Evolutionary conservation across 164 flowering plant species (phyloP).

Genomic region (Stephania cephalantha): DNA sequence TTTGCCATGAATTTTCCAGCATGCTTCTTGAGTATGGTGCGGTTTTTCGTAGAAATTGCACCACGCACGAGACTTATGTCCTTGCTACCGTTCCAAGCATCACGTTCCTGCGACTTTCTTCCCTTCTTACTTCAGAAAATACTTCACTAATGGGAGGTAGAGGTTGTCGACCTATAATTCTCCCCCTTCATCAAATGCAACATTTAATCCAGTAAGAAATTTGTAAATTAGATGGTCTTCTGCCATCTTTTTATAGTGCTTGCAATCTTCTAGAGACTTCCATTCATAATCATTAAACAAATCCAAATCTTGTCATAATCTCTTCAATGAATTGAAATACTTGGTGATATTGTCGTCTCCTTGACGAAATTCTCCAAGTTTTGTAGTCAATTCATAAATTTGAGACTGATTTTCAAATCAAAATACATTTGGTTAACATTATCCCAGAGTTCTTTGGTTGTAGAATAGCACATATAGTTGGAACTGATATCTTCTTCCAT

Average conservation of each 20-base stretch:
- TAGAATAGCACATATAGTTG: background rate
- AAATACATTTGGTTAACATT: background rate
- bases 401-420: background rate
- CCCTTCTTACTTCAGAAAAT: no score
- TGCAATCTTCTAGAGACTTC: no score
- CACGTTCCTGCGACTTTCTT: no score
- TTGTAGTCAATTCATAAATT: background rate
- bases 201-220: no score
- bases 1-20: constrained; percentile 10
- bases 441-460: background rate
- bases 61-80: background rate
- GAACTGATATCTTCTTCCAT: background rate
- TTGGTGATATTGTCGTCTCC: background rate
- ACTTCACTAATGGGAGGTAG: no score
- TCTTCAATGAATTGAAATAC: background rate
- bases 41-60: constrained; percentile 8
- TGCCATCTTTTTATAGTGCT: no score
- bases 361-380: background rate
- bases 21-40: constrained; percentile 5
- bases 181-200: no score
- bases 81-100: background rate
- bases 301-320: no score
- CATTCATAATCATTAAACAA: no score
- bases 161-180: no score
- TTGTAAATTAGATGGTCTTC: no score